Base-by-base conservation (phyloP, 768 basidiomycete genomes). In the Floccularia luteovirens region DNA sequence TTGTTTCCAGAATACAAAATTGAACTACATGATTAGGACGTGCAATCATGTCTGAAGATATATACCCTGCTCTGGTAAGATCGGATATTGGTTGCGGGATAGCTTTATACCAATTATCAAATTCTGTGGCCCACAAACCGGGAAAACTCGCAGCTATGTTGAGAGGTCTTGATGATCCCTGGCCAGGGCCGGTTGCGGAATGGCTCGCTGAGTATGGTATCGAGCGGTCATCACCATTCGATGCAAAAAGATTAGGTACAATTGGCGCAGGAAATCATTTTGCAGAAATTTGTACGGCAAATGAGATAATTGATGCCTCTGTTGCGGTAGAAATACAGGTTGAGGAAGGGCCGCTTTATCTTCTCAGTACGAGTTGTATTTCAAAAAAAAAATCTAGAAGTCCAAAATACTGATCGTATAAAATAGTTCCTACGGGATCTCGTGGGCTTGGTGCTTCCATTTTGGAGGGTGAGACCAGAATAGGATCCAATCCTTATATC, bases 51-150 rank as follows among this genome's bases (percentile, higher is more conserved):
- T 46, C 57, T 13, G 56, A 64, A 23, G 63, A 61, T 14, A 49
- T 66, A 31, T 66, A 62, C 38, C 64, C 66, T 21, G 61, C 64
- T 12, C 51, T 66, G 25, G 63, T 67, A 25, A 62, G 62, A 20
- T 59, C 58, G 1, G 64, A 66, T 42, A 57, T 64, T 27, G 63
- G 64, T 7, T 67, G 64, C 45, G 64, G 60, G 21, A 63, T 65
- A 24, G 58, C 58, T 0, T 39, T 67, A 5, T 66, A 64, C 43
- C 52, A 53, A 31, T 36, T 64, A 11, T 54, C 55, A 17, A 20
- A 55, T 5, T 56, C 53, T 16, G 46, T 47, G 11, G 34, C 54
- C 6, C 52, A 50, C 35, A 56, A 56, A 40, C 57, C 61, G 1
- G 46, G 42, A 19, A 61, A 57, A 37, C 47, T 65, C 14, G 64